Conservation (phyloP, 192 early-diverging fungal species). For the Coemansia sp. region DNA sequence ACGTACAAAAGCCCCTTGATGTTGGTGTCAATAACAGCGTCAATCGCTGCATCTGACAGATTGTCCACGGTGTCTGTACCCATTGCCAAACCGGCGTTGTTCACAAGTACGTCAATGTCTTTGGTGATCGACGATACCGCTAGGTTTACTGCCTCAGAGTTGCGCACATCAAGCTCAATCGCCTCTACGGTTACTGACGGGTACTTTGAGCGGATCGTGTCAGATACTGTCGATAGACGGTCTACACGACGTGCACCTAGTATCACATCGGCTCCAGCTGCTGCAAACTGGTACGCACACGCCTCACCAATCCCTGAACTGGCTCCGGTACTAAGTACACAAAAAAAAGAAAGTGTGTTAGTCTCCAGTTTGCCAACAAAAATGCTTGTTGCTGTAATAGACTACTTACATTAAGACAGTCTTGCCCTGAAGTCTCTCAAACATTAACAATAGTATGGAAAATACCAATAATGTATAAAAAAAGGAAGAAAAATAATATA, state of each 20-base stretch:
- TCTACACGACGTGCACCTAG: slow-evolving; percentile 71
- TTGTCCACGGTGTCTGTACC: slow-evolving; percentile 73
- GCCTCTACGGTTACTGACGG: slow-evolving; percentile 63
- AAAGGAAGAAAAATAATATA: neutral
- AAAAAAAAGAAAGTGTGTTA: neutral
- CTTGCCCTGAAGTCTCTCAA: slow-evolving; percentile 50
- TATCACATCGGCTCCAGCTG: slow-evolving; percentile 51
- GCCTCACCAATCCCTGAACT: slow-evolving; percentile 59
- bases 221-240: slow-evolving; percentile 63
- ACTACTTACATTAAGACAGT: slow-evolving; percentile 48
- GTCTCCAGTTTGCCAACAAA: neutral
- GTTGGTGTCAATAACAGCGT: slow-evolving; percentile 89
- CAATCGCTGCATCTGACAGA: slow-evolving; percentile 65
- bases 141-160: slow-evolving; percentile 57
- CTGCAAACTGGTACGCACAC: slow-evolving; percentile 56
- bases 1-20: slow-evolving; percentile 87
- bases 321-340: slow-evolving; percentile 47
- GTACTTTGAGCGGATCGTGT: slow-evolving; percentile 53
- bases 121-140: slow-evolving; percentile 60
- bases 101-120: slow-evolving; percentile 81
- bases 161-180: slow-evolving; percentile 74
- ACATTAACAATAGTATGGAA: slow-evolving; percentile 21
- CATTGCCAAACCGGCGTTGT: slow-evolving; percentile 86
- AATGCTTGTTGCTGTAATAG: too few relatives aligned
- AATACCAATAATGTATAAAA: slow-evolving; percentile 4